phyloP scores from a whole-genome alignment of 495 filamentous ascomycete species.

The Cercophora scortea region DNA sequence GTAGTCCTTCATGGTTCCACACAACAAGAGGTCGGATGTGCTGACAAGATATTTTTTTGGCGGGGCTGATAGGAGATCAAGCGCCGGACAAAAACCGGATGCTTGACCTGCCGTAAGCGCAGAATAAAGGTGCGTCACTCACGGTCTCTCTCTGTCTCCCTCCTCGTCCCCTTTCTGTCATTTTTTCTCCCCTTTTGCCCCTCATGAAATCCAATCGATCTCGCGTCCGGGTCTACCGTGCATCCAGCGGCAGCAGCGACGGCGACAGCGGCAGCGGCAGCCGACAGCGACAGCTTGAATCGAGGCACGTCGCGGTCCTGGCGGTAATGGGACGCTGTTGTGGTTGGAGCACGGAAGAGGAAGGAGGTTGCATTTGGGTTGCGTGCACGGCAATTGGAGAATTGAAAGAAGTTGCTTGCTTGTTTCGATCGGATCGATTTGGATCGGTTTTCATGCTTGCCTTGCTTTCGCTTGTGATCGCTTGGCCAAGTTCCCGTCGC shows the following conservation, averaged over 20 bases:
- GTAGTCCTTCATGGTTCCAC: background rate
- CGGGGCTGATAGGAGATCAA: conserved; percentile 69
- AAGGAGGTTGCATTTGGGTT: conserved; percentile 1
- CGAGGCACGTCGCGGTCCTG: too few species aligned
- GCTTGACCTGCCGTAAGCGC: conserved; percentile 91
- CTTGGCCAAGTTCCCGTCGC: conserved; percentile 11
- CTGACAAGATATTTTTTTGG: conserved; percentile 18
- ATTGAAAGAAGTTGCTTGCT: conserved; percentile 6
- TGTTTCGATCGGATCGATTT: background rate
- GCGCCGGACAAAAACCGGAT: conserved; percentile 94
- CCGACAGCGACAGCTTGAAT: too few species aligned
- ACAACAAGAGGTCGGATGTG: background rate
- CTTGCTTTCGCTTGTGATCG: conserved; percentile 18
- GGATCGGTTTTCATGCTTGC: conserved; percentile 7
- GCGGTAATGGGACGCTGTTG: background rate
- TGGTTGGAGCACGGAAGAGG: background rate
- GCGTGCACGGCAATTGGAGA: conserved; percentile 2
- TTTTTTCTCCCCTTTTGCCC: background rate
- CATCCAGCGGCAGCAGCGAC: too few species aligned
- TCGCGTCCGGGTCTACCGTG: too few species aligned
- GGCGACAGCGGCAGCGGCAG: too few species aligned
- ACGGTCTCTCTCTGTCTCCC: background rate
- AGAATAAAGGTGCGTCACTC: conserved; percentile 86
- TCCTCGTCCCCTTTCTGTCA: background rate
- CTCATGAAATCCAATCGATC: background rate